Evolutionary conservation across 495 filamentous ascomycete species (phyloP).

Genomic region (Aspergillus diversus): DNA sequence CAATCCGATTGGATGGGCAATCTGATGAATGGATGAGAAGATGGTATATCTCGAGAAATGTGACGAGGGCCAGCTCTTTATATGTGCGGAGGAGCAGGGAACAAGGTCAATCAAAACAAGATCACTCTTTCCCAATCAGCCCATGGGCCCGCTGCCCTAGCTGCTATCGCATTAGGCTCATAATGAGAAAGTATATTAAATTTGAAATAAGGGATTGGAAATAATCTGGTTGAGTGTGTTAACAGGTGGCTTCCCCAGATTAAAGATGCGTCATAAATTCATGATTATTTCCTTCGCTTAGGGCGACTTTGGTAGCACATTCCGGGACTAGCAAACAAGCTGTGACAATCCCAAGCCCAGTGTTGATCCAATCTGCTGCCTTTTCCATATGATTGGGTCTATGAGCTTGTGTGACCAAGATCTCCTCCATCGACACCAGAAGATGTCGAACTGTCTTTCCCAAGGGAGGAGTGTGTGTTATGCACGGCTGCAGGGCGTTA

Average conservation of each 20-base stretch:
- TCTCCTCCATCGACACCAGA: too few relatives aligned
- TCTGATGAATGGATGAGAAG: background rate
- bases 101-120: slow-evolving; percentile 12
- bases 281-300: slow-evolving; percentile 38
- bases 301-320: slow-evolving; percentile 24
- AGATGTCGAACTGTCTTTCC: background rate
- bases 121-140: slow-evolving; percentile 11
- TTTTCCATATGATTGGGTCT: background rate
- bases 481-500: slow-evolving; percentile 10
- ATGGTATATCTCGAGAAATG: background rate
- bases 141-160: slow-evolving; percentile 8
- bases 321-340: background rate
- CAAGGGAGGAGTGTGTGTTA: background rate
- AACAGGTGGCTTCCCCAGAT: slow-evolving; percentile 26
- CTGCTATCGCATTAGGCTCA: background rate
- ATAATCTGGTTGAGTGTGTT: background rate
- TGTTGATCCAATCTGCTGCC: background rate
- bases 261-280: slow-evolving; percentile 39
- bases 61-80: slow-evolving; percentile 19
- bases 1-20: background rate
- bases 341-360: background rate
- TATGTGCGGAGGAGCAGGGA: slow-evolving; percentile 11
- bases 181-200: background rate
- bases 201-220: background rate
- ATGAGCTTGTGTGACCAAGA: background rate